A percentile compares a stretch with the other conserved stretches of the same genome.
phyloP scores from a whole-genome alignment of 2,329 filamentous ascomycete species.

The Mollisia scopiformis region DNA sequence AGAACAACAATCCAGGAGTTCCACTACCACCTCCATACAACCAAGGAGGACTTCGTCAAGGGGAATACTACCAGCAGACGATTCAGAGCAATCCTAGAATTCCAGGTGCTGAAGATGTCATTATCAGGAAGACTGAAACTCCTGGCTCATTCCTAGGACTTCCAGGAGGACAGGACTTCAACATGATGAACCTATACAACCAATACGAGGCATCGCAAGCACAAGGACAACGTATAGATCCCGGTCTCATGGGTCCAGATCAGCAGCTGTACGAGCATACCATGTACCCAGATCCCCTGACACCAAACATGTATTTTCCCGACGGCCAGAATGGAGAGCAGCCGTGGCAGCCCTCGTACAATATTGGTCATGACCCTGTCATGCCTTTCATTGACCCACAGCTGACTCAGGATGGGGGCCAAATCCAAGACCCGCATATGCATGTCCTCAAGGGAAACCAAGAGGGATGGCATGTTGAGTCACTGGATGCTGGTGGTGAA shows the following conservation, averaged over 20 bases:
- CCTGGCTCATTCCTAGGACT: constrained; percentile 41
- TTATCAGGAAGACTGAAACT: constrained; percentile 43
- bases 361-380: constrained; percentile 20
- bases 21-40: constrained; percentile 49
- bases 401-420: constrained; percentile 24
- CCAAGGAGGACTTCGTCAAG: constrained; percentile 43
- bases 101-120: constrained; percentile 43
- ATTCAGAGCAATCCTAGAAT: constrained; percentile 27
- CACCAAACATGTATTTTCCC: constrained; percentile 28
- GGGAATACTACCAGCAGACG: constrained; percentile 52
- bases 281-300: constrained; percentile 16
- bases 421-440: constrained; percentile 35
- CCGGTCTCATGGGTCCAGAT: constrained; percentile 29
- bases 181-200: constrained; percentile 30
- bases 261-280: constrained; percentile 23
- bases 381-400: constrained; percentile 30
- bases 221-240: constrained; percentile 32
- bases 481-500: constrained; percentile 33
- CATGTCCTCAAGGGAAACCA: constrained; percentile 33
- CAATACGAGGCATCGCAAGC: constrained; percentile 17
- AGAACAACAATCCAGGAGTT: constrained; percentile 52
- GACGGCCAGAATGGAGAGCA: constrained; percentile 24
- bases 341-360: constrained; percentile 25
- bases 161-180: constrained; percentile 38
- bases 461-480: constrained; percentile 37